Base-by-base conservation (phyloP, 139 green algal genomes). In the Closterium sp. region DNA sequence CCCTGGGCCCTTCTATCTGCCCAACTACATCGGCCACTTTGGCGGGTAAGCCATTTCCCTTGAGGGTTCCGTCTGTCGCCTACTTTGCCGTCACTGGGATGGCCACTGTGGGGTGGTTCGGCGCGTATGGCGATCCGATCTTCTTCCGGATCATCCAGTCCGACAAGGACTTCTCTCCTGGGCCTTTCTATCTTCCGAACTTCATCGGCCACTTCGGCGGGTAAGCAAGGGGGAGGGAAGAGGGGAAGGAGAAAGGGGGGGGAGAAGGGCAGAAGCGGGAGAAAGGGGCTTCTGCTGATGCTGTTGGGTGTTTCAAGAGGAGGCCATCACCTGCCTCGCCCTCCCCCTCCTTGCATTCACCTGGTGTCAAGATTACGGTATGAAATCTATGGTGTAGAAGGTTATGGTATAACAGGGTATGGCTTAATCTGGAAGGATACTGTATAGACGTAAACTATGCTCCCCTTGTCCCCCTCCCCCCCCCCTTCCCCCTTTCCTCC, bases 71-170 rank as follows among this genome's bases (percentile, higher is more conserved):
- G 55, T 28, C 12, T 76, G 55, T 76, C 16, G 0, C 12, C 55
- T 28, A 2, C 55, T 76, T 76, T 76, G 55, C 88, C 0, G 88
- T 91, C 1, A 88, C 34, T 2, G n/a, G 88, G 0, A 88, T 91
- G 88, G 30, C 88, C 6, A 91, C 88, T 0, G 38, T 88, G 32
- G 88, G 35, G 30, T 91, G 36, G 89, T 86, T 91, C 25, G 89
- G 69, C 89, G 76, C n/a, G 28, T 91, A 89, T 69, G 89, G 19
- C 25, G 66, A 90, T 9, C 89, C 89, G 32, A 89, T 91, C 69
- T 91, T 91, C 69, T 91, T 91, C 33, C 89, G 89, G 6, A 89
- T 91, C 12, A 85, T 85, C 34, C 30, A 89, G 3, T 30, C 69
- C 0, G 0, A 35, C 19, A 33, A 33, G 25, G 10, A 31, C 34